Percentiles rank a stretch among this genome's conserved stretches.
phyloP scores from a whole-genome alignment of 257 asterid genomes.

The Ilex aquifolium region DNA sequence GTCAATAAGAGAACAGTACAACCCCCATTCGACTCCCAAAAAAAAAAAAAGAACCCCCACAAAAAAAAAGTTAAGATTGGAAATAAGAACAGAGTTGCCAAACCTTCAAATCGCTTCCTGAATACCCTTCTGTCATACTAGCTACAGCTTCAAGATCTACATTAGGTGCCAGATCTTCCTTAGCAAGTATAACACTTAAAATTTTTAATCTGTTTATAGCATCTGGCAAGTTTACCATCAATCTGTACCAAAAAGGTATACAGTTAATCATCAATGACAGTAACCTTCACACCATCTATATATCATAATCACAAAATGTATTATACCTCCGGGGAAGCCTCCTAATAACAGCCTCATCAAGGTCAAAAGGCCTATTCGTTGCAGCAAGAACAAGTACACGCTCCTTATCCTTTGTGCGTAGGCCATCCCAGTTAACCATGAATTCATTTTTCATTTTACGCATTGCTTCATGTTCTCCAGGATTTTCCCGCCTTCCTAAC shows the following conservation, averaged over 20 bases:
- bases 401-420: constrained; percentile 46
- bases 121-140: constrained; percentile 47
- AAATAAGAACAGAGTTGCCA: not conserved
- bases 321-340: constrained; percentile 52
- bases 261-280: not conserved
- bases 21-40: no score
- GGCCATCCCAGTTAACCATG: constrained; percentile 54
- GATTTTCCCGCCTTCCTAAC: constrained; percentile 42
- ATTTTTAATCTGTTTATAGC: constrained; percentile 39
- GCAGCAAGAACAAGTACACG: constrained; percentile 54
- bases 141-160: constrained; percentile 40
- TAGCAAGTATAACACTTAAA: constrained; percentile 34
- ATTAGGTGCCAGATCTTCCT: constrained; percentile 34
- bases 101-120: constrained; percentile 59
- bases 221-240: constrained; percentile 48
- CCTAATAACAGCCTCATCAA: constrained; percentile 55
- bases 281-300: not conserved
- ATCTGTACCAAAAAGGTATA: constrained; percentile 25
- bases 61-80: not conserved
- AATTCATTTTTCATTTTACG: constrained; percentile 56
- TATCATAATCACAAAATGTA: not conserved
- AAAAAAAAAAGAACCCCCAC: not conserved
- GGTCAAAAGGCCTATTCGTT: constrained; percentile 52
- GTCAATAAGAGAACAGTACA: no score
- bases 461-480: constrained; percentile 46